Conservation (phyloP, 1,284 basidiomycete species). For the Heimioporus retisporus region DNA sequence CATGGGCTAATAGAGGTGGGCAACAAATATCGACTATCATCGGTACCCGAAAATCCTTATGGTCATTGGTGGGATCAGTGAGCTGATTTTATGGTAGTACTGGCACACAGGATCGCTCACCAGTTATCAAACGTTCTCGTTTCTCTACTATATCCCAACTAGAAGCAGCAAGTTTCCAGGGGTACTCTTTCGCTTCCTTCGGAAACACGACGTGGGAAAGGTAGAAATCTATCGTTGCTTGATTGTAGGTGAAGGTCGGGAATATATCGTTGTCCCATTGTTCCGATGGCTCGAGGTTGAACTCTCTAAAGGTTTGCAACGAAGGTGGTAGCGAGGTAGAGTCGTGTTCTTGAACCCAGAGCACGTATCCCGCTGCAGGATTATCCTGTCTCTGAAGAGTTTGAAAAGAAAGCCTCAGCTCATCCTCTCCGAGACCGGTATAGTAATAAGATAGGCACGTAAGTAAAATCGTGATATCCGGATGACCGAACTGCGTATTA, state of each 20-base stretch:
- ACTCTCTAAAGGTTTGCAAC: slow-evolving; percentile 24
- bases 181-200: slow-evolving; percentile 54
- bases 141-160: slow-evolving; percentile 60
- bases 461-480: not conserved
- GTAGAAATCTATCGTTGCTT: slow-evolving; percentile 57
- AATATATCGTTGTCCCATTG: slow-evolving; percentile 44
- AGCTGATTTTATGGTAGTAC: too few species aligned
- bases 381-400: slow-evolving; percentile 53
- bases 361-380: slow-evolving; percentile 29
- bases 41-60: slow-evolving; percentile 32
- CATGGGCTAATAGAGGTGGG: slow-evolving; percentile 20
- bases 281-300: slow-evolving; percentile 42
- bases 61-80: too few species aligned
- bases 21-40: slow-evolving; percentile 24
- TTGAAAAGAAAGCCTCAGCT: slow-evolving; percentile 51
- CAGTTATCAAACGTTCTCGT: slow-evolving; percentile 8
- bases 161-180: slow-evolving; percentile 54
- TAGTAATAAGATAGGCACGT: slow-evolving; percentile 45
- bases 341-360: slow-evolving; percentile 56
- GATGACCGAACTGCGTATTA: not conserved
- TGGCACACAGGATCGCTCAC: too few species aligned
- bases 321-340: slow-evolving; percentile 15
- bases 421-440: slow-evolving; percentile 49
- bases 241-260: slow-evolving; percentile 49
- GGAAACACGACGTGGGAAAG: slow-evolving; percentile 40